phyloP scores from a whole-genome alignment of 192 early-diverging fungal species.

The Ambispora gerdemannii region DNA sequence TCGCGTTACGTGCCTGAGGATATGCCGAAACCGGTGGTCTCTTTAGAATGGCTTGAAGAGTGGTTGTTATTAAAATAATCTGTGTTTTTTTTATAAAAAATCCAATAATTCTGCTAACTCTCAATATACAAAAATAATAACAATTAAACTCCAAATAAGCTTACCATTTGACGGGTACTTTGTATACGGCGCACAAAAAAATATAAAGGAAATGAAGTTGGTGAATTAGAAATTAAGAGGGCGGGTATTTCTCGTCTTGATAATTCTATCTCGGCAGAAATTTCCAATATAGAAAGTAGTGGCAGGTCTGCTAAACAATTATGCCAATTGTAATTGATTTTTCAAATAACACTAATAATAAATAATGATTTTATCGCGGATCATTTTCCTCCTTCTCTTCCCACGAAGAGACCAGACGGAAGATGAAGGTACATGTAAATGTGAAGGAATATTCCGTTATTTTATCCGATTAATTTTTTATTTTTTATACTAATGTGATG shows the following conservation, averaged over 20 bases:
- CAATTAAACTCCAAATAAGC: no score
- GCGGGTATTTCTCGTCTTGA: no score
- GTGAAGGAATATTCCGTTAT: no score
- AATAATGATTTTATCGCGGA: not conserved
- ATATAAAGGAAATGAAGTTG: not conserved
- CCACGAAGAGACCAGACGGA: not conserved
- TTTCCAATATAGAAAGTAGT: no score
- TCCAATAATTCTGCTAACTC: no score
- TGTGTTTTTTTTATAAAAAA: no score
- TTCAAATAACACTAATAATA: no score
- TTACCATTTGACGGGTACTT: not conserved
- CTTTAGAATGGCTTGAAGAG: constrained; percentile 5
- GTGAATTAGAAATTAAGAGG: not conserved
- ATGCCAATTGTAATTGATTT: no score
- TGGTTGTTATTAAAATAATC: no score
- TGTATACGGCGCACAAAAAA: not conserved
- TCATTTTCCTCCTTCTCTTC: not conserved
- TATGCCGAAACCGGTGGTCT: not conserved
- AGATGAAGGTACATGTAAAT: not conserved
- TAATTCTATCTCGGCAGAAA: no score
- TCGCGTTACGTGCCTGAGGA: not conserved
- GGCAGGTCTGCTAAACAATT: no score
- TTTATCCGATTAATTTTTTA: not conserved
- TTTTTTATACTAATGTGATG: constrained; percentile 19
- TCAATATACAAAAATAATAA: no score